Evolutionary conservation across 2,329 filamentous ascomycete species (phyloP).

Genomic region (Hawksworthiomyces lignivorus): DNA sequence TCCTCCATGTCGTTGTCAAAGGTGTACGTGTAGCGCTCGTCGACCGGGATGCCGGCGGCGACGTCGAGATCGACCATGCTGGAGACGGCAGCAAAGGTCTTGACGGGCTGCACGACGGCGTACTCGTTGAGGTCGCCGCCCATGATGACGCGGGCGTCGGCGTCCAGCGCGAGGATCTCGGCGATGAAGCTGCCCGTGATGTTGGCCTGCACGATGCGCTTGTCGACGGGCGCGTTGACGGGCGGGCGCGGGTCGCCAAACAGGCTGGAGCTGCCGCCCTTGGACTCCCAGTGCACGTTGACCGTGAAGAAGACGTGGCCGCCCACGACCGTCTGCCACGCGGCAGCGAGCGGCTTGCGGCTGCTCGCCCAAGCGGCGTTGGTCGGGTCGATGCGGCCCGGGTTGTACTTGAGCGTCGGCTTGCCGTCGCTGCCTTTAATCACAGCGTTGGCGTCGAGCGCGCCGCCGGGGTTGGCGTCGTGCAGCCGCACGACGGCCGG

Average conservation of each 20-base stretch:
- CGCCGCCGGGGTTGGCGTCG: slow-evolving; percentile 46
- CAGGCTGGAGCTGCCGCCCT: slow-evolving; percentile 56
- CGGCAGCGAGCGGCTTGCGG: slow-evolving; percentile 60
- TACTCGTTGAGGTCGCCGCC: slow-evolving; percentile 71
- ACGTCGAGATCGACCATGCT: slow-evolving; percentile 56
- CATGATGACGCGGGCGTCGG: slow-evolving; percentile 48
- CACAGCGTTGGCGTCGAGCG: slow-evolving; percentile 49
- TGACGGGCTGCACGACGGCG: slow-evolving; percentile 51
- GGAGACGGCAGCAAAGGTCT: slow-evolving; percentile 44
- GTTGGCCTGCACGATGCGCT: slow-evolving; percentile 48
- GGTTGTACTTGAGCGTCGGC: slow-evolving; percentile 54
- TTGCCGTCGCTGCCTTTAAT: slow-evolving; percentile 38
- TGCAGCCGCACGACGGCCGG: slow-evolving; percentile 50
- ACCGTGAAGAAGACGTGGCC: slow-evolving; percentile 57
- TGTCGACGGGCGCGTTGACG: slow-evolving; percentile 54
- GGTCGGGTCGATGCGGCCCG: slow-evolving; percentile 56
- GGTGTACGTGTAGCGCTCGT: slow-evolving; percentile 63
- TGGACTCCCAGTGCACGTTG: slow-evolving; percentile 61
- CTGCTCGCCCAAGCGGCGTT: slow-evolving; percentile 52
- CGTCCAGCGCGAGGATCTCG: slow-evolving; percentile 48
- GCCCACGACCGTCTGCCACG: slow-evolving; percentile 51
- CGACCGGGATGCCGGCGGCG: slow-evolving; percentile 39
- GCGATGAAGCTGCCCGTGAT: slow-evolving; percentile 53
- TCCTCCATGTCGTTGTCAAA: slow-evolving; percentile 63
- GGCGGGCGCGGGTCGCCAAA: slow-evolving; percentile 61